Conservation (phyloP, 495 filamentous ascomycete genomes). For the Lasiosphaeris hirsuta region DNA sequence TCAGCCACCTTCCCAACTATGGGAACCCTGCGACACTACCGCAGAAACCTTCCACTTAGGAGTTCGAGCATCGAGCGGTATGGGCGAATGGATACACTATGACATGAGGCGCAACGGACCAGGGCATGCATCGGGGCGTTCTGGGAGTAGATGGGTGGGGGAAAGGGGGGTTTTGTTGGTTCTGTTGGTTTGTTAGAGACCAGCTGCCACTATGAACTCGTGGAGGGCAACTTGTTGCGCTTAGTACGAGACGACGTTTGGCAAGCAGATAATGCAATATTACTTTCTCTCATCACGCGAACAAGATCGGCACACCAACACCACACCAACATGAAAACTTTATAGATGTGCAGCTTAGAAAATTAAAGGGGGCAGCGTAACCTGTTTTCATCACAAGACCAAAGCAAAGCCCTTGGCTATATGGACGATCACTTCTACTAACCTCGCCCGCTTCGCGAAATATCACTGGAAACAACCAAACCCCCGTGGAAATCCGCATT, state of each 20-base stretch:
- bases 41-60: slow-evolving; percentile 51
- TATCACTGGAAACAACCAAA: too few relatives aligned
- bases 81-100: slow-evolving; percentile 18
- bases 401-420: not conserved
- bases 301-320: not conserved
- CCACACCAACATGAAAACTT: not conserved
- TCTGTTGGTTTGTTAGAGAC: not conserved
- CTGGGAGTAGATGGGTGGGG: slow-evolving; percentile 13
- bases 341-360: slow-evolving; percentile 28
- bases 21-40: slow-evolving; percentile 55
- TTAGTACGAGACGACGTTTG: not conserved
- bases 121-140: slow-evolving; percentile 27
- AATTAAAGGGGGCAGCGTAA: not conserved
- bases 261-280: not conserved
- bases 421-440: too few relatives aligned
- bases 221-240: not conserved
- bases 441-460: too few relatives aligned
- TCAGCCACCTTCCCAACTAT: slow-evolving; percentile 51
- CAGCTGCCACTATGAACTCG: too few relatives aligned
- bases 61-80: slow-evolving; percentile 24
- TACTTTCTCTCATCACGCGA: not conserved
- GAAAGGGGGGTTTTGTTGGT: not conserved
- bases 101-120: slow-evolving; percentile 20
- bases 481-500: too few relatives aligned
- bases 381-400: slow-evolving; percentile 1